Base-by-base conservation (phyloP, 2,329 filamentous ascomycete species). In the Lachnellula suecica region DNA sequence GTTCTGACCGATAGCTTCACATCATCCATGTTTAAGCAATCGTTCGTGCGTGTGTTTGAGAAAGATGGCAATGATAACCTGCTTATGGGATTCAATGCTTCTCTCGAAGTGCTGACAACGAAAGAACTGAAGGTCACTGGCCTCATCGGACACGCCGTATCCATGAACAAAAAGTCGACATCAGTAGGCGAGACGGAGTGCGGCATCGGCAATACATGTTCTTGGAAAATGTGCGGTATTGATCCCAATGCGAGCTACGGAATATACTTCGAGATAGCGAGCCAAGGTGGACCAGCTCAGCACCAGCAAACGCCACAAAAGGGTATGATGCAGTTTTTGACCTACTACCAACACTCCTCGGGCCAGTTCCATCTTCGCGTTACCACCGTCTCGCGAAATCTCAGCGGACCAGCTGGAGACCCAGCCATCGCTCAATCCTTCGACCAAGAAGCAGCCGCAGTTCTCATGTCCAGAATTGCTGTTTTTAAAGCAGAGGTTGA, bases 151-250 rank as follows among this genome's bases (percentile, higher is more conserved):
- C 94, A 99, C 70, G 94, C 93, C 0, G 87, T 99, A 43, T 97
- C 93, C 2, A 78, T 97, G 63, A 97, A 97, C 78, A 99, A 97
- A 75, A 99, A 99, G 70, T 97, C 94, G 0, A 88, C 89, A 8
- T 96, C 91, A 1, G 94, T 99, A 11, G 94, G 94, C 48, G 94
- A 99, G 75, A 97, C 94, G 0, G 94, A 99, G 70, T 97, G 93
- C 65, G 94, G 94, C 66, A 97, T 99, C 63, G 94, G 94, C 59
- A 97, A 97, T 69, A 99, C 94, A 1, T 97, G 93, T 72, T 93
- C 92, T 3, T 99, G 94, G 94, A 99, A 99, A 75, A 97, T 99
- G 93, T 97, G 94, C 66, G 92, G 91, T 61, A 97, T 99, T 61
- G 92, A 97, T 64, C 94, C 94, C 10, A 88, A 85, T 50, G 85